phyloP scores from a whole-genome alignment of 2,329 filamentous ascomycete species.

The Diaporthe citri region DNA sequence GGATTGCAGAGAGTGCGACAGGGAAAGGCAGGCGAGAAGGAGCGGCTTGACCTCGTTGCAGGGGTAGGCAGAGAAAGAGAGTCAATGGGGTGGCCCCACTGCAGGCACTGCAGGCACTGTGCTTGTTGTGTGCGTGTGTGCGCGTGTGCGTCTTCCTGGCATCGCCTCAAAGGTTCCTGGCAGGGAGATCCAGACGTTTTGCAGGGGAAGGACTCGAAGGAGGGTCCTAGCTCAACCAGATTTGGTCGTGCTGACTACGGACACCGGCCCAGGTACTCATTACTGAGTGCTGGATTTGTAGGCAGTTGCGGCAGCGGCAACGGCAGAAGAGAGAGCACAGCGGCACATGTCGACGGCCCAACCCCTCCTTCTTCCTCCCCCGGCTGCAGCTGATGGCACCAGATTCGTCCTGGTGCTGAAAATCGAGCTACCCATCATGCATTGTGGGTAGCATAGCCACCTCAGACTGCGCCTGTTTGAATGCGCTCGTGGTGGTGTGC shows the following conservation, averaged over 20 bases:
- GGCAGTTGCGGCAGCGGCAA: neutral
- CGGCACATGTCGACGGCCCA: neutral
- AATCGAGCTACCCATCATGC: slow-evolving; percentile 4
- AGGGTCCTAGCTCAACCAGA: slow-evolving; percentile 25
- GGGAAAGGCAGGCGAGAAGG: slow-evolving; percentile 33
- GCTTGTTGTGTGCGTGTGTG: neutral
- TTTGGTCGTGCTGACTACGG: slow-evolving; percentile 10
- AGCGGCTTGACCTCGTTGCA: slow-evolving; percentile 31
- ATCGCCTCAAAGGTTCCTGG: neutral
- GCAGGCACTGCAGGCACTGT: slow-evolving; percentile 26
- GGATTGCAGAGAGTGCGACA: slow-evolving; percentile 23
- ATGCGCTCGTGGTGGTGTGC: slow-evolving; percentile 27
- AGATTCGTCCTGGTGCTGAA: slow-evolving; percentile 2
- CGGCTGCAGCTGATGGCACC: slow-evolving; percentile 3
- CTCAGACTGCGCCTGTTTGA: slow-evolving; percentile 26
- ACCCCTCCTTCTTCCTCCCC: neutral
- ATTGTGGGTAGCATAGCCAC: slow-evolving; percentile 28
- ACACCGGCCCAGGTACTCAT: neutral
- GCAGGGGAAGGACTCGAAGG: slow-evolving; percentile 21
- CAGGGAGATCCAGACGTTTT: slow-evolving; percentile 16
- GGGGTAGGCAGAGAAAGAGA: slow-evolving; percentile 12
- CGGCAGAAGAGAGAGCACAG: neutral
- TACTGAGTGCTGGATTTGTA: neutral
- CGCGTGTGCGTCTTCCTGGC: neutral
- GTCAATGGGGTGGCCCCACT: slow-evolving; percentile 17